Conservation (phyloP, 225 moss, liverwort and hornwort species). For the Bryoerythrophyllum caledonicum region DNA sequence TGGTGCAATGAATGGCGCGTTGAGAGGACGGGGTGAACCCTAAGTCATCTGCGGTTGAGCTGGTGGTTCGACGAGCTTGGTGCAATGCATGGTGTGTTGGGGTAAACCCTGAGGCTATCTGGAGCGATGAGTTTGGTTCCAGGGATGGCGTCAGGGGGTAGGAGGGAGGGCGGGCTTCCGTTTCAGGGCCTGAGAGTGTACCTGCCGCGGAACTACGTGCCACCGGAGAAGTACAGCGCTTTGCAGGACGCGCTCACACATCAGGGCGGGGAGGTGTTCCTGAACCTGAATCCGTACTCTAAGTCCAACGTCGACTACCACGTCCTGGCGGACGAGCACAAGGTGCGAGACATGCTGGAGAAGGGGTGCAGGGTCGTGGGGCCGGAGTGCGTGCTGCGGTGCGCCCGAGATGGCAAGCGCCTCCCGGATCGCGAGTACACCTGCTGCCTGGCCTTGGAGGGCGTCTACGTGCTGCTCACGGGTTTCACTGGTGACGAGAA, state of each 20-base stretch:
- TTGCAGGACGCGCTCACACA: slow-evolving; percentile 45
- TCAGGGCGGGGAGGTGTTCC: slow-evolving; percentile 48
- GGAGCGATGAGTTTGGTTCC: slow-evolving; percentile 19
- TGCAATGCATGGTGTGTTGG: slow-evolving; percentile 5
- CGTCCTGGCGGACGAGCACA: slow-evolving; percentile 44
- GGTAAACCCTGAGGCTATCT: slow-evolving; percentile 11
- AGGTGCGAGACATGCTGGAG: slow-evolving; percentile 47
- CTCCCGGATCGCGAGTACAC: slow-evolving; percentile 54
- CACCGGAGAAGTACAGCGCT: slow-evolving; percentile 45
- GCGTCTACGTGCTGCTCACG: slow-evolving; percentile 45
- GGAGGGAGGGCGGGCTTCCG: slow-evolving; percentile 34
- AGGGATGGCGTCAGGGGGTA: slow-evolving; percentile 26
- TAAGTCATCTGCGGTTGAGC: not conserved
- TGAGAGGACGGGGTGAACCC: slow-evolving; percentile 13
- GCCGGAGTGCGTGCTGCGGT: slow-evolving; percentile 55
- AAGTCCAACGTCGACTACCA: slow-evolving; percentile 51
- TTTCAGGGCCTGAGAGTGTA: slow-evolving; percentile 52
- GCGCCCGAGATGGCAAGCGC: slow-evolving; percentile 44
- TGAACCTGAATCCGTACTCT: slow-evolving; percentile 41
- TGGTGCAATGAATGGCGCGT: not conserved
- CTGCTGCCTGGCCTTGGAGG: slow-evolving; percentile 52
- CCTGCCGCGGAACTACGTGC: slow-evolving; percentile 57
- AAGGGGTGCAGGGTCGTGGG: slow-evolving; percentile 57
- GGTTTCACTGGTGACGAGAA: slow-evolving; percentile 47
- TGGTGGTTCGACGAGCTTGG: slow-evolving; percentile 21